Evolutionary conservation across 2,329 filamentous ascomycete genomes (phyloP).

Genomic region (Cladosporium sp.): DNA sequence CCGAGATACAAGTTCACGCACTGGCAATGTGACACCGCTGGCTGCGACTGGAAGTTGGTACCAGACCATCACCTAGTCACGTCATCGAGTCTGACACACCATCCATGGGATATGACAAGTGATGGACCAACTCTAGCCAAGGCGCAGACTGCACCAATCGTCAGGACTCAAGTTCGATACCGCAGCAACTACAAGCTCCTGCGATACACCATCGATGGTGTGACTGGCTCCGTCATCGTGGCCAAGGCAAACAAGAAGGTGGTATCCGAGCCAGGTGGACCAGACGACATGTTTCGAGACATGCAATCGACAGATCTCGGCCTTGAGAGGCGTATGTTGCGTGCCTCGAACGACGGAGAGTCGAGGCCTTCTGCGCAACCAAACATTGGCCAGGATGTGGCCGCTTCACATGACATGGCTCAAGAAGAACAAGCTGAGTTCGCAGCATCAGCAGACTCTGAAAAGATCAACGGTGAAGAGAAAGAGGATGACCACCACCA

Average conservation of each 20-base stretch:
- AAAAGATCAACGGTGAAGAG: not conserved
- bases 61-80: slow-evolving; percentile 24
- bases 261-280: slow-evolving; percentile 50
- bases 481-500: not conserved
- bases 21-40: slow-evolving; percentile 56
- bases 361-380: not conserved
- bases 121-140: slow-evolving; percentile 27
- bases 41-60: slow-evolving; percentile 44
- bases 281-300: slow-evolving; percentile 57
- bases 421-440: not conserved
- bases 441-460: too few relatives aligned
- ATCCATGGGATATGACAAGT: slow-evolving; percentile 27
- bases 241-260: slow-evolving; percentile 54
- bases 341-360: not conserved
- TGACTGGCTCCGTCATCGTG: slow-evolving; percentile 47
- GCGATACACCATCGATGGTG: slow-evolving; percentile 45
- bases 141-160: slow-evolving; percentile 26
- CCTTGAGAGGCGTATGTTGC: slow-evolving; percentile 8
- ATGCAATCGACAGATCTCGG: slow-evolving; percentile 40
- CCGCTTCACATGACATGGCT: too few relatives aligned
- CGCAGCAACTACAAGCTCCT: slow-evolving; percentile 40
- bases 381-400: too few relatives aligned
- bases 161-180: slow-evolving; percentile 33
- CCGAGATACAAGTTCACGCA: slow-evolving; percentile 57
- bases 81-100: slow-evolving; percentile 18